Conservation (phyloP, 768 basidiomycete species). For the Royoungia palumana region DNA sequence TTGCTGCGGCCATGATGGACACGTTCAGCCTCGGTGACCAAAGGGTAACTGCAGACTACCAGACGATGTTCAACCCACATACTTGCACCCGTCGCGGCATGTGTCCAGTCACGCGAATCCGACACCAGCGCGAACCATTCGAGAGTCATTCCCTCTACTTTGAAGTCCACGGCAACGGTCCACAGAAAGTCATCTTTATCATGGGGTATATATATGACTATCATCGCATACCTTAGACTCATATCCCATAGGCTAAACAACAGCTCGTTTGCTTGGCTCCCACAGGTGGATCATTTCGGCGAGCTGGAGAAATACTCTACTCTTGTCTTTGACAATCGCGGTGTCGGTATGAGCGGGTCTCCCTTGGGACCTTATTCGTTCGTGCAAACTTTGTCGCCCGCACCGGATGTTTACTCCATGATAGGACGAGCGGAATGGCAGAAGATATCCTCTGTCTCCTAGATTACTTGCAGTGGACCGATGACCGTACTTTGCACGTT, state of each 20-base stretch:
- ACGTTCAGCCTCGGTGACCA: conserved; percentile 11
- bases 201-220: conserved; percentile 53
- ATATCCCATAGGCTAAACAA: conserved; percentile 48
- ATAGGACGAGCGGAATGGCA: conserved; percentile 74
- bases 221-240: background rate
- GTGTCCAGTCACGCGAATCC: conserved; percentile 64
- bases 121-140: conserved; percentile 43
- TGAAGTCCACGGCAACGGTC: conserved; percentile 69
- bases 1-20: too few species aligned
- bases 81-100: conserved; percentile 70
- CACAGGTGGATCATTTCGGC: conserved; percentile 65
- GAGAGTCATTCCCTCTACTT: conserved; percentile 77
- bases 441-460: conserved; percentile 66
- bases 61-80: conserved; percentile 52
- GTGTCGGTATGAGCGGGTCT: conserved; percentile 70
- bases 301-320: conserved; percentile 50
- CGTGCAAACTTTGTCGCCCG: conserved; percentile 16
- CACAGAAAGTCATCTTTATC: conserved; percentile 66
- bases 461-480: conserved; percentile 71
- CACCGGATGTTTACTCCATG: background rate
- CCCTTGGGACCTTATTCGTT: conserved; percentile 79
- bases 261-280: conserved; percentile 58
- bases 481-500: conserved; percentile 56
- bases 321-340: conserved; percentile 82
- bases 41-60: conserved; percentile 17